Conservation (phyloP, 257 asterid species). For the Rubia yunnanensis region DNA sequence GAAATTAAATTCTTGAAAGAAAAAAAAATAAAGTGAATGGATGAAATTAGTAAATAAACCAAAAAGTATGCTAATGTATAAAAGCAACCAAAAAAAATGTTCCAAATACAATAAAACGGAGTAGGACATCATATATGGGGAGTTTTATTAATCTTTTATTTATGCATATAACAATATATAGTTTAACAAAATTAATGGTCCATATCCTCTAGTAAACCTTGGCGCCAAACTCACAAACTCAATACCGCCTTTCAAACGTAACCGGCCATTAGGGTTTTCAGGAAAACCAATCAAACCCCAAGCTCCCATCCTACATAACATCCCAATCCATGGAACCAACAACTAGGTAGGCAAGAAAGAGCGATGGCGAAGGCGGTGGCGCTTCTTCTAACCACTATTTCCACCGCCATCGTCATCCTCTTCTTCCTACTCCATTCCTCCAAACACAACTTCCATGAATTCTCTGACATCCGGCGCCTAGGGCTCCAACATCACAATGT, state of each 20-base stretch:
- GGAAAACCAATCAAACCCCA: neutral
- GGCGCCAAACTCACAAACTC: neutral
- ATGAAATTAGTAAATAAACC: too few relatives aligned
- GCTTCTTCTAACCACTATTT: slow-evolving; percentile 7
- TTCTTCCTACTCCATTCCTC: neutral
- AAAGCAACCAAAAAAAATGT: too few relatives aligned
- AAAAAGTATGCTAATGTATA: too few relatives aligned
- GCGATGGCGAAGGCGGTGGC: slow-evolving; percentile 37
- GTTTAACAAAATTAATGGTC: neutral
- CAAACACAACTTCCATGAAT: neutral
- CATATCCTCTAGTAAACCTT: neutral
- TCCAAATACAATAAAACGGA: too few relatives aligned
- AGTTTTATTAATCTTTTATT: too few relatives aligned
- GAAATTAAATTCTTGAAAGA: too few relatives aligned
- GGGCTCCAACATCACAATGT: slow-evolving; percentile 9
- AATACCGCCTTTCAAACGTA: neutral
- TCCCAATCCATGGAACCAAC: neutral
- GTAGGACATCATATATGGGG: too few relatives aligned
- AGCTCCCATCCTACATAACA: neutral
- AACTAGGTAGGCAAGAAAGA: neutral
- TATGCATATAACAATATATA: slow-evolving; percentile 5
- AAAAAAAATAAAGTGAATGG: too few relatives aligned
- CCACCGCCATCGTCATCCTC: slow-evolving; percentile 22
- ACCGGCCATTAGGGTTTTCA: slow-evolving; percentile 10
- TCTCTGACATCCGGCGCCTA: slow-evolving; percentile 16